Percentiles rank a stretch among this genome's conserved stretches.
Evolutionary conservation across 352 stramenopile genomes (phyloP).

Genomic region (Aphanomyces cochlioides): DNA sequence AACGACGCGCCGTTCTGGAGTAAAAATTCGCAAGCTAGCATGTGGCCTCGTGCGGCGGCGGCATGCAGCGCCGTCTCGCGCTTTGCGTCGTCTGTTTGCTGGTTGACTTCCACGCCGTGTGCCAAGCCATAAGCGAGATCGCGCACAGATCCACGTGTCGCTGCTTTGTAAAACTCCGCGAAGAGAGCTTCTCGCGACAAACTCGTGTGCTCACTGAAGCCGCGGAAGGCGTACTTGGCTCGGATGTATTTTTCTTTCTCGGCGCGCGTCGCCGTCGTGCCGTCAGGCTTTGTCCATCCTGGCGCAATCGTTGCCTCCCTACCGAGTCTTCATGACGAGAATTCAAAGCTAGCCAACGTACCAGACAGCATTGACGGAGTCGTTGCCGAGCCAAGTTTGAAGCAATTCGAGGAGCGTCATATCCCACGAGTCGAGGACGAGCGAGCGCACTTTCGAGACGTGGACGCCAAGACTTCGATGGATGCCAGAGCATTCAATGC

Average conservation of each 20-base stretch:
- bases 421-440: constrained; percentile 87
- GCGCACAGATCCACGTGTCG: constrained; percentile 39
- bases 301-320: constrained; percentile 37
- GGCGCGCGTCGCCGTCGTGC: constrained; percentile 42
- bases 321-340: neutral
- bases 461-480: constrained; percentile 95
- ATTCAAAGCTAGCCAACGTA: neutral
- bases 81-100: constrained; percentile 37
- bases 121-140: constrained; percentile 77
- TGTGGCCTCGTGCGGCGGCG: constrained; percentile 39
- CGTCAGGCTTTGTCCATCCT: constrained; percentile 47
- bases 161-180: constrained; percentile 48
- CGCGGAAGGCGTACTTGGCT: constrained; percentile 80
- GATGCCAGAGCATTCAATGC: constrained; percentile 96
- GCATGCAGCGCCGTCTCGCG: constrained; percentile 61
- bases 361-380: constrained; percentile 62
- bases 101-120: constrained; percentile 45
- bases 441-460: constrained; percentile 94
- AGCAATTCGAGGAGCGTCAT: constrained; percentile 66
- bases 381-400: constrained; percentile 66
- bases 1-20: constrained; percentile 76
- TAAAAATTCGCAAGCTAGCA: constrained; percentile 68
- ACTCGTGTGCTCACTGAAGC: constrained; percentile 36
- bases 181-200: constrained; percentile 38
- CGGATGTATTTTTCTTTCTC: constrained; percentile 82